Evolutionary conservation across 1,139 yeast species (phyloP).

Genomic region (Geotrichum siamense): DNA sequence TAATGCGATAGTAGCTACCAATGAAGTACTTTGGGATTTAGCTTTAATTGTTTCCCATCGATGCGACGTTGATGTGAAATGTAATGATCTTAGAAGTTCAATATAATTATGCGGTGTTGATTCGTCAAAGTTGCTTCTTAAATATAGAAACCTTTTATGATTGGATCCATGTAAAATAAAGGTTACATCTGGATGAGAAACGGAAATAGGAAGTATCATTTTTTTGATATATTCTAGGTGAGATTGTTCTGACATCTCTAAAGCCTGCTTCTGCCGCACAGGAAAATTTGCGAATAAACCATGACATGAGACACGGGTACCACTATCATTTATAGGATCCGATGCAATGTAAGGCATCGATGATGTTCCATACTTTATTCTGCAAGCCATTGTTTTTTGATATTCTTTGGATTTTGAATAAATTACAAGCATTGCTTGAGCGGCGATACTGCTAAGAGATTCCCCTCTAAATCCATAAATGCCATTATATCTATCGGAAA

Average conservation of each 20-base stretch:
- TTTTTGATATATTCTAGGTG: conserved; percentile 35
- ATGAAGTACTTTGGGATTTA: conserved; percentile 18
- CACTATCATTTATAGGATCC: conserved; percentile 30
- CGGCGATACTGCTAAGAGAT: conserved; percentile 27
- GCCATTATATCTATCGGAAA: background rate
- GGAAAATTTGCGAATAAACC: conserved; percentile 51
- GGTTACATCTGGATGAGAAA: conserved; percentile 30
- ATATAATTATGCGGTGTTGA: no score
- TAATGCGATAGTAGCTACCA: conserved; percentile 34
- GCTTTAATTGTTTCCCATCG: conserved; percentile 26
- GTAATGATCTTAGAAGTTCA: conserved; percentile 22
- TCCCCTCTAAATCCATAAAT: conserved; percentile 36
- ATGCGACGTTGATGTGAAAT: conserved; percentile 25
- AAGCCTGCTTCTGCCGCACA: conserved; percentile 43
- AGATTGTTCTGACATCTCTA: conserved; percentile 27
- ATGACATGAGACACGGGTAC: conserved; percentile 46
- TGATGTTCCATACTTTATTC: conserved; percentile 20
- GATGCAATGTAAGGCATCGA: conserved; percentile 13
- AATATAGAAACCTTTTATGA: conserved; percentile 12
- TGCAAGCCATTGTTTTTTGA: conserved; percentile 33
- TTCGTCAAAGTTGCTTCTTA: background rate
- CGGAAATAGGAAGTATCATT: conserved; percentile 35
- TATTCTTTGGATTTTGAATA: conserved; percentile 35
- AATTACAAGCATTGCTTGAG: conserved; percentile 27
- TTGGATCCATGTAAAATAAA: conserved; percentile 24